These are phyloP conservation scores for Leccinum boreale DNA, from an alignment of 768 basidiomycete species.

Conservation along the genomic window DNA sequence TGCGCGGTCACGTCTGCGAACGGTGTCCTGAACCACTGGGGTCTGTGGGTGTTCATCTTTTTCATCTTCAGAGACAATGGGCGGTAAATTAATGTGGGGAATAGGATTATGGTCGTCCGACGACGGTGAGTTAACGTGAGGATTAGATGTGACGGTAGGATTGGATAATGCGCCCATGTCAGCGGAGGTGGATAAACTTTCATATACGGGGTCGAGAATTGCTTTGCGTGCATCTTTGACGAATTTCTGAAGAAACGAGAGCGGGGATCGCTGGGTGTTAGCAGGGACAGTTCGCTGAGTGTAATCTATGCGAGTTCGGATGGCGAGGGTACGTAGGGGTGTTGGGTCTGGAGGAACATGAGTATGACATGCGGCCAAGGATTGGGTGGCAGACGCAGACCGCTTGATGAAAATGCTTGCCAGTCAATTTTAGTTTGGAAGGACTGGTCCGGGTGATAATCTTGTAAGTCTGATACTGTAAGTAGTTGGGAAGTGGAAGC, in stretches of 20 bases:
- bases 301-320: slow-evolving; percentile 35
- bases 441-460: slow-evolving; percentile 39
- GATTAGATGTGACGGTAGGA: slow-evolving; percentile 30
- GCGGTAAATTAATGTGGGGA: slow-evolving; percentile 19
- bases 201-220: slow-evolving; percentile 47
- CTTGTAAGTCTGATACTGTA: slow-evolving; percentile 43
- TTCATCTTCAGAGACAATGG: slow-evolving; percentile 36
- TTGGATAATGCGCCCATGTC: slow-evolving; percentile 18
- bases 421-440: slow-evolving; percentile 56
- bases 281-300: slow-evolving; percentile 38
- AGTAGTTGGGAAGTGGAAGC: slow-evolving; percentile 27
- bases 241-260: slow-evolving; percentile 55
- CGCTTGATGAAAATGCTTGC: slow-evolving; percentile 53
- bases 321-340: slow-evolving; percentile 48
- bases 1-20: slow-evolving; percentile 39
- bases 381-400: slow-evolving; percentile 35
- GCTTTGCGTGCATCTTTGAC: slow-evolving; percentile 49
- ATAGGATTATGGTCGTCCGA: slow-evolving; percentile 19
- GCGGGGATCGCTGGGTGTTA: slow-evolving; percentile 39
- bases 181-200: slow-evolving; percentile 16
- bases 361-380: slow-evolving; percentile 4
- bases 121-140: slow-evolving; percentile 20
- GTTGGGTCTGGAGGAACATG: slow-evolving; percentile 44
- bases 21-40: slow-evolving; percentile 14
- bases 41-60: slow-evolving; percentile 11